These are phyloP conservation scores for Cyberlindnera mycetangii DNA, from an alignment of 805 yeast genomes.

Conservation along the genomic window DNA sequence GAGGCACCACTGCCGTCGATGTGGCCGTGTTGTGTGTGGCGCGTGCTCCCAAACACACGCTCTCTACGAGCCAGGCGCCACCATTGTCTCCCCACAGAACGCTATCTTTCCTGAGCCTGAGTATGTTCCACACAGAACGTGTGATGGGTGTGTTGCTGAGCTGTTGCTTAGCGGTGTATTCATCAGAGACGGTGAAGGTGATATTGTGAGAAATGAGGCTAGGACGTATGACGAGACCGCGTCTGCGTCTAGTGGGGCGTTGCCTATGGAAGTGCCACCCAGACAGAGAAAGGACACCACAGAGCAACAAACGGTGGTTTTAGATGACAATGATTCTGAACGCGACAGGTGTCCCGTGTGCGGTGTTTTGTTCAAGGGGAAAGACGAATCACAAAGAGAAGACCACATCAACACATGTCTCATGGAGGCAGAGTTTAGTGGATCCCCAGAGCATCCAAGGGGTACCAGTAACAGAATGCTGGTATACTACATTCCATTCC, in stretches of 20 bases:
- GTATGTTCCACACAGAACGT: slow-evolving; percentile 64
- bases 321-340: slow-evolving; percentile 30
- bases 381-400: slow-evolving; percentile 39
- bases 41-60: slow-evolving; percentile 54
- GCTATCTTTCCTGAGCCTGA: slow-evolving; percentile 45
- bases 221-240: background rate
- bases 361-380: slow-evolving; percentile 21
- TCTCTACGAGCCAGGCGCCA: slow-evolving; percentile 56
- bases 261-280: slow-evolving; percentile 17
- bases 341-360: slow-evolving; percentile 41
- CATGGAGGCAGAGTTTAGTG: slow-evolving; percentile 53
- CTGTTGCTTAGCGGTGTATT: slow-evolving; percentile 29
- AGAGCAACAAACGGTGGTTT: slow-evolving; percentile 7
- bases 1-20: slow-evolving; percentile 79
- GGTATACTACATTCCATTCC: slow-evolving; percentile 50
- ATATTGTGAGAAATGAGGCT: slow-evolving; percentile 1
- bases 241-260: slow-evolving; percentile 1
- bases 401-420: slow-evolving; percentile 73
- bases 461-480: slow-evolving; percentile 72
- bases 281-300: slow-evolving; percentile 8
- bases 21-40: slow-evolving; percentile 80
- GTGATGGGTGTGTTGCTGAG: slow-evolving; percentile 70
- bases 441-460: slow-evolving; percentile 56
- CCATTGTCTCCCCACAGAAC: slow-evolving; percentile 53
- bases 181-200: slow-evolving; percentile 6